Evolutionary conservation across 495 filamentous ascomycete species (phyloP).

Genomic region (Aspergillus mulundensis): DNA sequence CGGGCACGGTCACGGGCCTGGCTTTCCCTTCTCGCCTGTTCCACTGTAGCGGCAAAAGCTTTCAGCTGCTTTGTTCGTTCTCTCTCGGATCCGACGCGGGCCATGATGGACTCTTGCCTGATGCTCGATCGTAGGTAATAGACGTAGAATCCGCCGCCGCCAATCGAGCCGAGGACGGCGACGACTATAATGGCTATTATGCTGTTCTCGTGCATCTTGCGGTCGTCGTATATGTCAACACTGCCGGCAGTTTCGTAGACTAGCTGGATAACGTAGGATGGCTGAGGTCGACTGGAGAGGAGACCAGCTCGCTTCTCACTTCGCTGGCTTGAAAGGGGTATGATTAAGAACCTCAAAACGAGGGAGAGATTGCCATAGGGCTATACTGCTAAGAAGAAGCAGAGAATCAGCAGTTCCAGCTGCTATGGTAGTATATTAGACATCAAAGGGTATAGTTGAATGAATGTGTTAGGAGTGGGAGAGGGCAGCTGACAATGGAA

Average conservation of each 20-base stretch:
- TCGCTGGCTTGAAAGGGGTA: not conserved
- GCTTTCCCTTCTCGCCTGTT: not conserved
- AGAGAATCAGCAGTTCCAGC: not conserved
- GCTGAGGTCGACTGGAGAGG: not conserved
- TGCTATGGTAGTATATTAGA: not conserved
- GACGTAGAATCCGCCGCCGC: not conserved
- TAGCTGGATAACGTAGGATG: not conserved
- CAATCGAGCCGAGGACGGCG: conserved; percentile 3
- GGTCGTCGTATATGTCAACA: not conserved
- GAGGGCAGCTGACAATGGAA: not conserved
- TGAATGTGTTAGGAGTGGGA: not conserved
- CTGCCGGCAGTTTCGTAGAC: not conserved
- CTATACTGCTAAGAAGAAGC: not conserved
- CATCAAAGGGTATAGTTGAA: not conserved
- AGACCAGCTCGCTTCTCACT: not conserved
- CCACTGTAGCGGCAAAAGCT: not conserved
- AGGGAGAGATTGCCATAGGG: not conserved
- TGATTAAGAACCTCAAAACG: too few relatives aligned
- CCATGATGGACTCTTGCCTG: not conserved
- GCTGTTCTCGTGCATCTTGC: conserved; percentile 3
- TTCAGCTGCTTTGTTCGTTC: not conserved
- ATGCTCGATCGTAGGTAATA: not conserved
- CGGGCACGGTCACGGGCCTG: not conserved
- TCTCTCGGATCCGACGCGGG: not conserved
- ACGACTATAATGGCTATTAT: conserved; percentile 11